Percentiles rank a stretch among this genome's conserved stretches.
Conservation (phyloP, 805 yeast species). For the Zygotorulaspora chibaensis region DNA sequence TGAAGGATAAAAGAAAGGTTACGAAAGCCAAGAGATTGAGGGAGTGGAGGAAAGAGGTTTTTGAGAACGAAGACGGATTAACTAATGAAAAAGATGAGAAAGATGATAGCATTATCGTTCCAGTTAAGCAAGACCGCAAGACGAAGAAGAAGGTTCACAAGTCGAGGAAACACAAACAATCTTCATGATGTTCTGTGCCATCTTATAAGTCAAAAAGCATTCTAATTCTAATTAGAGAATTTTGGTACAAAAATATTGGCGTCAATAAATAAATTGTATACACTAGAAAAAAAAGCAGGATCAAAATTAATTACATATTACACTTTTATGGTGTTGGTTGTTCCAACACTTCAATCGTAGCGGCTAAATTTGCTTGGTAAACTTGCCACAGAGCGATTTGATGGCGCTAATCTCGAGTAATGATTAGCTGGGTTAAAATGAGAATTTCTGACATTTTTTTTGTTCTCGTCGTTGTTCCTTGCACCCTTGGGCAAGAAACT, state of each 20-base stretch:
- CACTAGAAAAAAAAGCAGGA: constrained; percentile 4
- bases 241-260: not conserved
- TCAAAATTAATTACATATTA: constrained; percentile 2
- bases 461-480: constrained; percentile 2
- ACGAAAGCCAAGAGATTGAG: constrained; percentile 76
- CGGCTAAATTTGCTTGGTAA: constrained; percentile 16
- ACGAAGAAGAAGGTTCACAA: constrained; percentile 3
- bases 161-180: constrained; percentile 11
- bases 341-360: constrained; percentile 8
- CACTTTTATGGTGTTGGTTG: not conserved
- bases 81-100: constrained; percentile 21
- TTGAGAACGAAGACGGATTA: constrained; percentile 55
- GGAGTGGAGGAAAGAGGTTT: constrained; percentile 86
- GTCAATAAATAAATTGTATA: not conserved
- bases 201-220: not conserved
- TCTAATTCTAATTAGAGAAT: not conserved
- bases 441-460: constrained; percentile 6
- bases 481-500: constrained; percentile 18
- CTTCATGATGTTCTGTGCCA: constrained; percentile 2
- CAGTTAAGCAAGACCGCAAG: constrained; percentile 9
- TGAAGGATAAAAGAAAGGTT: constrained; percentile 77
- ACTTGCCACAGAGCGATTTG: constrained; percentile 14
- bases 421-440: constrained; percentile 4
- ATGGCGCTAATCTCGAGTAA: constrained; percentile 7
- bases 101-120: constrained; percentile 23